Percentiles rank a stretch among this genome's conserved stretches.
Conservation (phyloP, 148 eudicot species). For the Heliamphora exappendiculata region DNA sequence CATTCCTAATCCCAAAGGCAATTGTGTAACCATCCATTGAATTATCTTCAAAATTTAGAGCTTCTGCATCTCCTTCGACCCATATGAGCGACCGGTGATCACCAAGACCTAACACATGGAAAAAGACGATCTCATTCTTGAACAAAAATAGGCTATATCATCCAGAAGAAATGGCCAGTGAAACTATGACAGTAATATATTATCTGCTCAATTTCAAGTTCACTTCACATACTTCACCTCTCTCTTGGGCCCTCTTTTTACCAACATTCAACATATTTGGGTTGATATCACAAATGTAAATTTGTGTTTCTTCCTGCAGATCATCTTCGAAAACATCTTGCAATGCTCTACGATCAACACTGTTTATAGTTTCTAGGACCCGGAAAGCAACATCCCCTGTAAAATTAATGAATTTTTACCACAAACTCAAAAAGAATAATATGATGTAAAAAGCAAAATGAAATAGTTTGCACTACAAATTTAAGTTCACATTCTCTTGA, state of each 20-base stretch:
- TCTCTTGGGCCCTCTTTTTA: conserved; percentile 76
- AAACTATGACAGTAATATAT: background rate
- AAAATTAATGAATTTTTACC: conserved; percentile 20
- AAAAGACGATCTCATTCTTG: background rate
- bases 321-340: conserved; percentile 41
- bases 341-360: conserved; percentile 39
- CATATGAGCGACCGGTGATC: conserved; percentile 58
- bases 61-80: conserved; percentile 98
- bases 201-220: background rate
- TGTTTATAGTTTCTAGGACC: conserved; percentile 61
- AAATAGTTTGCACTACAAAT: background rate
- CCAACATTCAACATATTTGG: conserved; percentile 87
- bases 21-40: conserved; percentile 96
- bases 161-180: background rate
- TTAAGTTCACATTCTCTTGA: background rate
- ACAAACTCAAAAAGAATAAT: conserved; percentile 4
- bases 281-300: conserved; percentile 88
- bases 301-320: conserved; percentile 65
- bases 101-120: conserved; percentile 45
- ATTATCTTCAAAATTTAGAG: conserved; percentile 61
- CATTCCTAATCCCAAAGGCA: conserved; percentile 96
- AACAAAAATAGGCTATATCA: background rate
- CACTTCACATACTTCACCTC: conserved; percentile 44
- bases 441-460: background rate
- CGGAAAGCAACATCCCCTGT: conserved; percentile 98